Evolutionary conservation across 2,329 filamentous ascomycete species (phyloP).

Genomic region (Talaromyces piceae): DNA sequence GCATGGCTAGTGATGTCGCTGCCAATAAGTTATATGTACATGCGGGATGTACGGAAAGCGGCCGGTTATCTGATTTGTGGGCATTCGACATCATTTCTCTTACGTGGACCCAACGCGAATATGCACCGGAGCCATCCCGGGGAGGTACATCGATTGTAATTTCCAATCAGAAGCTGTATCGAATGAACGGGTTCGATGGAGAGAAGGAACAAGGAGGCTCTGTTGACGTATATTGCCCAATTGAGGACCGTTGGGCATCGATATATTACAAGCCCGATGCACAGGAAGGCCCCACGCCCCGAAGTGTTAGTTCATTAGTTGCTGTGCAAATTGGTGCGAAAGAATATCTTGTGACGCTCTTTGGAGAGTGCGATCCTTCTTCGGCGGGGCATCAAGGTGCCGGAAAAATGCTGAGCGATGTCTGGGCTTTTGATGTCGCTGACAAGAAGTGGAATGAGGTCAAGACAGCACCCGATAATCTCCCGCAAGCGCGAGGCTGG

Average conservation of each 20-base stretch:
- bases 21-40: constrained; percentile 67
- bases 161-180: constrained; percentile 58
- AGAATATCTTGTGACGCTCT: constrained; percentile 41
- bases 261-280: constrained; percentile 33
- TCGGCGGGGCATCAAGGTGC: constrained; percentile 47
- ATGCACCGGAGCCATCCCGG: constrained; percentile 59
- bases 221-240: constrained; percentile 54
- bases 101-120: constrained; percentile 60
- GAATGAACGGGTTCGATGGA: constrained; percentile 76
- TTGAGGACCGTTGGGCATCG: constrained; percentile 33
- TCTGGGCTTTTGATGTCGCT: constrained; percentile 42
- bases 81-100: constrained; percentile 60
- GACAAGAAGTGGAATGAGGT: constrained; percentile 29
- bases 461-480: constrained; percentile 14
- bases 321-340: constrained; percentile 31
- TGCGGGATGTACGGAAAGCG: constrained; percentile 61
- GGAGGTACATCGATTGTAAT: constrained; percentile 62
- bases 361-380: constrained; percentile 49
- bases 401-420: constrained; percentile 49
- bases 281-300: constrained; percentile 37
- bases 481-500: constrained; percentile 44
- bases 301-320: constrained; percentile 45
- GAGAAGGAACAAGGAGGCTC: constrained; percentile 60
- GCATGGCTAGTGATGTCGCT: constrained; percentile 49
- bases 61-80: constrained; percentile 66